Base-by-base conservation (phyloP, 2,329 filamentous ascomycete genomes). In the Paraphaeosphaeria minitans region DNA sequence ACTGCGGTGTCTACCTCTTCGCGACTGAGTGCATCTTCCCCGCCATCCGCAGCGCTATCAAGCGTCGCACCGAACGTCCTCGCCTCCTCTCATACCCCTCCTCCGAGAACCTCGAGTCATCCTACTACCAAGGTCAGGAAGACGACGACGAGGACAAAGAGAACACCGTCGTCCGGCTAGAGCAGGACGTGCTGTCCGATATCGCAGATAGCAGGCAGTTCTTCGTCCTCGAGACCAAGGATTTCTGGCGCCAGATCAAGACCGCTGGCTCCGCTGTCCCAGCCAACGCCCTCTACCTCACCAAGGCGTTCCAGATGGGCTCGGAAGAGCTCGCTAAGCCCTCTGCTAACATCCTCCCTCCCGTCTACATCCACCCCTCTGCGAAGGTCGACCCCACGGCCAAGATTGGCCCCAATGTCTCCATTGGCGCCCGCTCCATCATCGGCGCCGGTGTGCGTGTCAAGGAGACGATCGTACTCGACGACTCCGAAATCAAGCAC, bases 231-330 rank as follows among this genome's bases (percentile, higher is more conserved):
- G 95, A 99, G 83, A 98, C 94, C 66, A 96, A 96, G 82, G 95
- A 98, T 78, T 99, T 99, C 80, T 99, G 95, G 95, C 92, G 95
- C 70, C 95, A 99, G 84, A 98, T 99, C 86, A 99, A 99, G 86
- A 97, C 95, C 1, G 95, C 95, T 60, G 95, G 95, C 60, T 98
- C 94, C 6, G 95, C 95, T 51, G 93, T 99, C 29, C 95, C 95
- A 16, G 95, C 95, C 63, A 98, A 98, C 74, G 95, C 95, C 14
- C 86, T 99, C 35, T 99, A 99, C 80, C 87, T 99, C 55, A 92
- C 96, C 77, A 92, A 97, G 82, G 94, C 95, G 21, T 90, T 90
- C 83, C 94, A 98, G 80, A 85, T 84, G 46, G 87, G 88, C 66
- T 92, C 91, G 41, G 84, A 87, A 54, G 94, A 97, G 81, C 89